Base-by-base conservation (phyloP, 2,329 filamentous ascomycete genomes). In the Elsinoe perseae region DNA sequence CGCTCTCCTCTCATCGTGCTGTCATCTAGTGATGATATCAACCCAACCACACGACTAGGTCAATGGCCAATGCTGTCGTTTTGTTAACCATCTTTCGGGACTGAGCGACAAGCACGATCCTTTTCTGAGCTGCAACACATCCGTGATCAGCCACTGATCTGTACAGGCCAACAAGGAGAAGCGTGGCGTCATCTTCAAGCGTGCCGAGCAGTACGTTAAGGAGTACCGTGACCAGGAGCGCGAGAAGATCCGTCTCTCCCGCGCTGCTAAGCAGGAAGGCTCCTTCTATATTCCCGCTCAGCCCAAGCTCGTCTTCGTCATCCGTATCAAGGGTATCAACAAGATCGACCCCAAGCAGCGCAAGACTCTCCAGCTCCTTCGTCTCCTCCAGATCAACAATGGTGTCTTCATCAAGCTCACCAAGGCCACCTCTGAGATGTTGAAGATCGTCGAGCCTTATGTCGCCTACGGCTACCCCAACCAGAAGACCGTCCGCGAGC, bases 261-360 rank as follows among this genome's bases (percentile, higher is more conserved):
- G 93, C 68, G 78, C 90, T 65, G 88, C 90, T 77, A 95, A 95
- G 84, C 81, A 89, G 77, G 85, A 89, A 72, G 92, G 92, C 75
- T 87, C 83, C 74, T 93, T 92, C 83, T 93, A 95, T 78, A 87
- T 98, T 67, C 86, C 89, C 64, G 91, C 89, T 64, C 90, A 98
- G 84, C 79, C 88, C 73, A 96, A 95, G 80, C 82, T 98, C 72
- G 90, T 92, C 80, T 98, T 98, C 76, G 85, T 98, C 70, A 80
- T 97, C 77, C 92, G 93, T 76, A 98, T 98, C 84, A 98, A 98
- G 89, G 93, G 92, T 95, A 97, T 98, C 90, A 97, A 97, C 89
- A 98, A 98, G 88, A 97, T 98, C 71, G 85, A 95, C 74, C 93
- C 93, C 69, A 97, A 98, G 88, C 95, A 95, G 78, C 91, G 93